Base-by-base conservation (phyloP, 2,329 filamentous ascomycete genomes). In the Claviceps capensis region DNA sequence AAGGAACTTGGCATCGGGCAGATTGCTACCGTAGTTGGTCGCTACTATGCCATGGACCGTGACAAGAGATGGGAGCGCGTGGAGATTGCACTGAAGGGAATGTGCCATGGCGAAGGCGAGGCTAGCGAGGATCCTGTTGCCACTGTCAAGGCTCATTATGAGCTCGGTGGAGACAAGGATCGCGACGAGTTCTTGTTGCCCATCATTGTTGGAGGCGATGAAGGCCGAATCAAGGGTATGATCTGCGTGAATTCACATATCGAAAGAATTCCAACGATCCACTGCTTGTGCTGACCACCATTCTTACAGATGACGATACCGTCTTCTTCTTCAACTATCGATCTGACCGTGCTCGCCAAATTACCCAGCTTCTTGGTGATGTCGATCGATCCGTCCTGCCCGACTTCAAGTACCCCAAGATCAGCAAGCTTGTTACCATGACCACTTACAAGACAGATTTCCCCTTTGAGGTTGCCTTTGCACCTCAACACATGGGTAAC, bases 271-370 rank as follows among this genome's bases (percentile, higher is more conserved):
- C 1, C 8, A 8, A n/a, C 22, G 30, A 7, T 11, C 7, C 2
- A 11, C 1, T 16, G 6, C 7, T 9, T 44, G 26, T 34, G 38
- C 43, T 42, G 19, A 47, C 44, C 41, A 57, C 60, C 34, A 57
- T 54, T 34, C 17, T 16, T 19, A 8, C 23, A 89, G 89, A 97
- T 65, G 78, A 86, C 59, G 93, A 98, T 66, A 91, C 88, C 51
- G 79, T 97, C 63, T 97, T 97, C 81, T 97, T 97, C 82, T 98
- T 98, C 86, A 98, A 98, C 82, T 98, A 98, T 79, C 88, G 93
- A 64, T 97, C 93, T 53, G 93, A 98, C 69, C 90, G 93, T 68
- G 91, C 91, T 50, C 87, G 93, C 61, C 93, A 98, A 71, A 86
- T 98, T 67, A 95, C 89, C 48, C 93, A 97, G 73, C 79, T 98